A percentile compares a stretch with the other conserved stretches of the same genome.
Evolutionary conservation across 2,329 filamentous ascomycete species (phyloP).

Genomic region (Hypoxylon sp.): DNA sequence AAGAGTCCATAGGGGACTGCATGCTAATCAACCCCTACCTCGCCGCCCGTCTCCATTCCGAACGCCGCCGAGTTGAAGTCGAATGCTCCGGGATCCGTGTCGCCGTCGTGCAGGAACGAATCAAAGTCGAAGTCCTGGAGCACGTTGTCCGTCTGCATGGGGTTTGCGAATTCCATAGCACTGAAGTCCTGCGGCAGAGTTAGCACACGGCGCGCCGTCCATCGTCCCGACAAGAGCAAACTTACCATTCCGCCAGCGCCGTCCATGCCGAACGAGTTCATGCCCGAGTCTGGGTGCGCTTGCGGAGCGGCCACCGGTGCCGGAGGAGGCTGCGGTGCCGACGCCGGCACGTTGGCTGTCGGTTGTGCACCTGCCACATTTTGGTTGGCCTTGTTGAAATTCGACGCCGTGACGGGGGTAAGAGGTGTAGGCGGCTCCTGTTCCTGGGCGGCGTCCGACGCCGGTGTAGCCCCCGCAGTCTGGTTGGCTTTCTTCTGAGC

Average conservation of each 20-base stretch:
- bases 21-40: conserved; percentile 65
- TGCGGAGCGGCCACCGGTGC: conserved; percentile 55
- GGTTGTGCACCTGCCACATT: conserved; percentile 50
- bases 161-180: conserved; percentile 63
- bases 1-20: conserved; percentile 11
- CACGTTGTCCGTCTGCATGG: conserved; percentile 62
- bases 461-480: conserved; percentile 63
- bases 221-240: conserved; percentile 4
- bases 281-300: conserved; percentile 58
- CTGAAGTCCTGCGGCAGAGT: conserved; percentile 52
- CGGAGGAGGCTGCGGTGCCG: conserved; percentile 52
- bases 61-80: conserved; percentile 62
- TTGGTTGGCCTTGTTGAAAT: conserved; percentile 59
- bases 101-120: conserved; percentile 69
- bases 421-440: conserved; percentile 67
- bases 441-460: conserved; percentile 63
- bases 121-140: conserved; percentile 74
- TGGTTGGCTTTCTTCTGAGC: conserved; percentile 71
- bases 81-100: conserved; percentile 58
- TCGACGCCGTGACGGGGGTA: conserved; percentile 62
- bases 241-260: conserved; percentile 54
- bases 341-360: conserved; percentile 54
- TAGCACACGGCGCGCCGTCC: conserved; percentile 31
- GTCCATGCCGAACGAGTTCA: conserved; percentile 56
- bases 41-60: conserved; percentile 61